phyloP scores from a whole-genome alignment of 495 filamentous ascomycete species.

The Aspergillus nanangensis region DNA sequence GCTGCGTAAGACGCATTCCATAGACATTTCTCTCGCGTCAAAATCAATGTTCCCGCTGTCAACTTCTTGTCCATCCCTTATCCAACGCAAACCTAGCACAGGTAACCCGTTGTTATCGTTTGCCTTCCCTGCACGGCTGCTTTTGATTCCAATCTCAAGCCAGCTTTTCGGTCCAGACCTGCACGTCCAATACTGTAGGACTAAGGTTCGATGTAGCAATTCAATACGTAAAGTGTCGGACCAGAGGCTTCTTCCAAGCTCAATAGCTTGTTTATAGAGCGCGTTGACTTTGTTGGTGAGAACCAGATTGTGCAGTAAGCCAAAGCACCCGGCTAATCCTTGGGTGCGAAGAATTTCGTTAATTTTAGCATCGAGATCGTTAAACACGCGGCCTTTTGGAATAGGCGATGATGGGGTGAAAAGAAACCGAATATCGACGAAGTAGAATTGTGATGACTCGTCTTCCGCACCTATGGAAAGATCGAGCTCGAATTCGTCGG shows the following conservation, averaged over 20 bases:
- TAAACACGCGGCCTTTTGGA: conserved; percentile 51
- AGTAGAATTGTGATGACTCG: conserved; percentile 75
- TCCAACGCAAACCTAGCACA: conserved; percentile 73
- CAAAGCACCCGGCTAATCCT: conserved; percentile 73
- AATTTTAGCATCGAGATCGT: conserved; percentile 61
- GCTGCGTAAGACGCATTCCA: conserved; percentile 65
- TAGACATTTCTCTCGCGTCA: conserved; percentile 60
- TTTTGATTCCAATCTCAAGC: conserved; percentile 79
- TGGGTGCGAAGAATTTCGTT: conserved; percentile 61
- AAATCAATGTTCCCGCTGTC: conserved; percentile 60
- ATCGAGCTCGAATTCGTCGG: conserved; percentile 87
- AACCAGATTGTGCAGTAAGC: conserved; percentile 77
- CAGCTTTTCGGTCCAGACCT: conserved; percentile 71
- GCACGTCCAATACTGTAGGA: conserved; percentile 85
- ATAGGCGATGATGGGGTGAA: conserved; percentile 67
- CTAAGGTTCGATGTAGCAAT: conserved; percentile 68
- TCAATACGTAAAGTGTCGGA: conserved; percentile 69
- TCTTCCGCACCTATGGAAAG: conserved; percentile 82
- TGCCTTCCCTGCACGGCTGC: conserved; percentile 43
- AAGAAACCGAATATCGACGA: conserved; percentile 83
- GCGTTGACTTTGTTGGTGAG: conserved; percentile 84
- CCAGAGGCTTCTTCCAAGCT: conserved; percentile 67
- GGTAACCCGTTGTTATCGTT: conserved; percentile 25
- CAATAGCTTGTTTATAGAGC: conserved; percentile 68
- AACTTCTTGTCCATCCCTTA: conserved; percentile 72